Evolutionary conservation across 2,329 filamentous ascomycete species (phyloP).

Genomic region (Nemania sp.): DNA sequence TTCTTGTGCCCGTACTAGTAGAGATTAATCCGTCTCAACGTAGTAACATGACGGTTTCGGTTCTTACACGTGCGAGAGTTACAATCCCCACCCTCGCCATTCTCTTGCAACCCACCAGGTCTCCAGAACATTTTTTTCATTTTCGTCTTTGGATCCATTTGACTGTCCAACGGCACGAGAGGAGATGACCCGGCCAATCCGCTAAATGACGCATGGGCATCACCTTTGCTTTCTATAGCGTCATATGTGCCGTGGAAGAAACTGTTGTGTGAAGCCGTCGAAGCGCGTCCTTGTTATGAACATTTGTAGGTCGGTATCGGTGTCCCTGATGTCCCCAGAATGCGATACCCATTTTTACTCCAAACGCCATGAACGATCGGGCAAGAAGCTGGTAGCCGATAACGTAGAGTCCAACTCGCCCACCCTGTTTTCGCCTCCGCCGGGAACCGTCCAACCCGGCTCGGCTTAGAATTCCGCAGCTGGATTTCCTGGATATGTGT

Average conservation of each 20-base stretch:
- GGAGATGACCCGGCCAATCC: conserved; percentile 14
- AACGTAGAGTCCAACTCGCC: conserved; percentile 5
- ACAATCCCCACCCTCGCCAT: background rate
- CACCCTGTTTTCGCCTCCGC: background rate
- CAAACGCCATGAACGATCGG: conserved; percentile 36
- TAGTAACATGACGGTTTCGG: background rate
- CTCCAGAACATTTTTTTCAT: background rate
- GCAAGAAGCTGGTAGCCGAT: conserved; percentile 10
- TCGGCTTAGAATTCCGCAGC: background rate
- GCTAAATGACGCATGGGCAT: conserved; percentile 12
- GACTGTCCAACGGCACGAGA: background rate
- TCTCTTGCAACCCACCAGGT: background rate
- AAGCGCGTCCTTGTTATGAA: conserved; percentile 11
- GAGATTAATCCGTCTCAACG: background rate
- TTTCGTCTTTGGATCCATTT: background rate
- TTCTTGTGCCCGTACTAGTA: background rate
- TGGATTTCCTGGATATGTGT: no score
- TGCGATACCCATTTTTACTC: conserved; percentile 30
- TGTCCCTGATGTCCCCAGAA: conserved; percentile 20
- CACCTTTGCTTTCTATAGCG: background rate
- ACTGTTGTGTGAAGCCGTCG: conserved; percentile 2
- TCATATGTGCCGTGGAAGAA: conserved; percentile 1
- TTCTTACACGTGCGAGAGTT: no score
- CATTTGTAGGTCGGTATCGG: conserved; percentile 31
- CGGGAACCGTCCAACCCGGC: background rate